These are phyloP conservation scores for Wickerhamiella nectarea DNA, from an alignment of 805 yeast species.

Conservation along the genomic window DNA sequence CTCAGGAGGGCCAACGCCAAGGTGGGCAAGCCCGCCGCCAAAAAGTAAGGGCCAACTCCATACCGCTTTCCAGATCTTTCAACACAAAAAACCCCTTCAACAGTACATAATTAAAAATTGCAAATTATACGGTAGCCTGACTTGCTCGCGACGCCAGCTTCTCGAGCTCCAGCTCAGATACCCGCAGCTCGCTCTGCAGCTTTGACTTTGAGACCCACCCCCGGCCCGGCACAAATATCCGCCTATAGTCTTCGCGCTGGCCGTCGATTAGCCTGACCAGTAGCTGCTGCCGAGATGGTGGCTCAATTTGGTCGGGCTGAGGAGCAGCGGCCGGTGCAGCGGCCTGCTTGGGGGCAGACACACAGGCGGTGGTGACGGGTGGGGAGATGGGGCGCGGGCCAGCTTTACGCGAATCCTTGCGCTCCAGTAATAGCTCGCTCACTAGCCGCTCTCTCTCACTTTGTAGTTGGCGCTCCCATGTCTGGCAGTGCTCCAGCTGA, in stretches of 20 bases:
- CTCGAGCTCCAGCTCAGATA: conserved; percentile 7
- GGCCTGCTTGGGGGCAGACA: background rate
- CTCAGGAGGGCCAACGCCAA: conserved; percentile 22
- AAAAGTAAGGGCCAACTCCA: background rate
- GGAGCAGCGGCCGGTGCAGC: background rate
- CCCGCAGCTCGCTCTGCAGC: conserved; percentile 8
- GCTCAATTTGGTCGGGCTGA: background rate
- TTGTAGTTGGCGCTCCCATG: background rate
- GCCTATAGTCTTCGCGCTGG: conserved; percentile 6
- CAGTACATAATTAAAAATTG: background rate
- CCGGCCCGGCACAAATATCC: conserved; percentile 10
- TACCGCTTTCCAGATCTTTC: background rate
- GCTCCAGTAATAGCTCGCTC: background rate
- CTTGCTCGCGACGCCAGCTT: conserved; percentile 1
- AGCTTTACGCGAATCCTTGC: background rate
- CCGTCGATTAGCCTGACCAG: conserved; percentile 8
- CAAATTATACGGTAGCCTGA: no score
- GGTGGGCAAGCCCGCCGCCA: background rate
- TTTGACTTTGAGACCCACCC: conserved; percentile 10
- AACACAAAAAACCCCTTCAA: background rate
- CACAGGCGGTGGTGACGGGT: no score
- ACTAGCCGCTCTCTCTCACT: conserved; percentile 1
- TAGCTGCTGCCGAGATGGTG: conserved; percentile 6
- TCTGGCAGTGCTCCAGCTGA: conserved; percentile 7
- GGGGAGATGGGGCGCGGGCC: conserved; percentile 1